Percentiles rank a stretch among this genome's conserved stretches.
Conservation (phyloP, 805 yeast species). For the Wickerhamiella spandovensis region DNA sequence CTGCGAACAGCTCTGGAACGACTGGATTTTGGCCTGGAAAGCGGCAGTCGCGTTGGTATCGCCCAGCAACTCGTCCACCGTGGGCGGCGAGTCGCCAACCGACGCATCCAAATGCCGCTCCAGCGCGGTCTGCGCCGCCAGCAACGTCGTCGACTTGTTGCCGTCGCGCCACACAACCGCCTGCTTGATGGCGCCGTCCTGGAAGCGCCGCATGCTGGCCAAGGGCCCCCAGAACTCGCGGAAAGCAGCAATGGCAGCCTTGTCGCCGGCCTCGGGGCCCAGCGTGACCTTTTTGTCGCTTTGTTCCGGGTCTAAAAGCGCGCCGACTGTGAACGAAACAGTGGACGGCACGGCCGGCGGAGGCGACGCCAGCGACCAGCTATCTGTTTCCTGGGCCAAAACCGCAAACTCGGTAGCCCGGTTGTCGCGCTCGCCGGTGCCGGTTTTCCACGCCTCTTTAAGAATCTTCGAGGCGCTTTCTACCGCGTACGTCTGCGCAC, state of each 20-base stretch:
- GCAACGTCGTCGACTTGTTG: slow-evolving; percentile 47
- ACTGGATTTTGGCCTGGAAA: slow-evolving; percentile 21
- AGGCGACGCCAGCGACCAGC: slow-evolving; percentile 17
- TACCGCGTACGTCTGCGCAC: not conserved
- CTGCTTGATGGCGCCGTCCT: slow-evolving; percentile 81
- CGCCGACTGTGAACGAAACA: slow-evolving; percentile 34
- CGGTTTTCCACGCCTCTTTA: slow-evolving; percentile 2
- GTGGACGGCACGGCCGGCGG: slow-evolving; percentile 4
- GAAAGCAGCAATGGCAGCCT: slow-evolving; percentile 40
- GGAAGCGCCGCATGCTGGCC: slow-evolving; percentile 79
- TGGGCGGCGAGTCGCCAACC: slow-evolving; percentile 4
- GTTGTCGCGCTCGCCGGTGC: too few relatives aligned
- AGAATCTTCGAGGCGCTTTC: not conserved
- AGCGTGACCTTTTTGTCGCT: slow-evolving; percentile 72
- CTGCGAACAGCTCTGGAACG: slow-evolving; percentile 41
- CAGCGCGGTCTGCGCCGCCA: slow-evolving; percentile 52
- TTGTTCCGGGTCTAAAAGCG: slow-evolving; percentile 55
- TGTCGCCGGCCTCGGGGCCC: slow-evolving; percentile 42
- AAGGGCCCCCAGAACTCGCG: slow-evolving; percentile 80
- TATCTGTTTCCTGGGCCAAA: not conserved
- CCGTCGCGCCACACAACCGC: slow-evolving; percentile 67
- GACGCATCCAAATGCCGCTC: slow-evolving; percentile 41
- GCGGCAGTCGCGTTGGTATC: slow-evolving; percentile 1
- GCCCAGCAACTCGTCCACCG: slow-evolving; percentile 15
- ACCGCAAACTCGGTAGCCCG: slow-evolving; percentile 2